phyloP scores from a whole-genome alignment of 2,329 filamentous ascomycete genomes.

The Plenodomus tracheiphilus region DNA sequence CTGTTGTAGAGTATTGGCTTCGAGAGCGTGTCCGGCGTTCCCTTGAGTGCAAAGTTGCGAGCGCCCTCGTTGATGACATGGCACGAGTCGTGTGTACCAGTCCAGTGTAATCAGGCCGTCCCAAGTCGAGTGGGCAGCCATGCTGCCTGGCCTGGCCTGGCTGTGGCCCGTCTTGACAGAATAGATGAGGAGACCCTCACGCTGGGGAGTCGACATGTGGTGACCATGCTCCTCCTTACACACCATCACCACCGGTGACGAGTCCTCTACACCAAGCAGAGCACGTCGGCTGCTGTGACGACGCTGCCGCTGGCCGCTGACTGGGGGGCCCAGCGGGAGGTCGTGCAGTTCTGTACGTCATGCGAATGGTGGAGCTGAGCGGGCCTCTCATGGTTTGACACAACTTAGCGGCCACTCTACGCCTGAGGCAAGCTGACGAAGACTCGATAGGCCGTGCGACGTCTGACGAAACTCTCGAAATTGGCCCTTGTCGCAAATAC shows the following conservation, averaged over 20 bases:
- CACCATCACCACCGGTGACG: too few relatives aligned
- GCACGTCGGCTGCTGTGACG: conserved; percentile 11
- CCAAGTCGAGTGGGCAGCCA: too few relatives aligned
- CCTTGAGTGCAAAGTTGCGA: too few relatives aligned
- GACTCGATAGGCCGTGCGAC: conserved; percentile 18
- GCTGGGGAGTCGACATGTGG: conserved; percentile 23
- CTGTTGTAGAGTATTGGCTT: too few relatives aligned
- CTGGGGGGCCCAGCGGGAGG: conserved; percentile 15
- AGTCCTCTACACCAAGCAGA: too few relatives aligned
- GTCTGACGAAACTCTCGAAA: conserved; percentile 19
- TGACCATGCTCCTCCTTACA: conserved; percentile 17
- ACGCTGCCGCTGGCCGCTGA: conserved; percentile 15
- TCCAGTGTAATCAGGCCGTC: too few relatives aligned
- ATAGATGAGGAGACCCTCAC: too few relatives aligned
- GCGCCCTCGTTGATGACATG: too few relatives aligned
- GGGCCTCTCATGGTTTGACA: conserved; percentile 7
- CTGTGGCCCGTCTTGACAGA: too few relatives aligned
- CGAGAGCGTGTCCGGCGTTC: too few relatives aligned
- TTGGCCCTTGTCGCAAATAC: conserved; percentile 12
- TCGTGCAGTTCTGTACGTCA: conserved; percentile 24
- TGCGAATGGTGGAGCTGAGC: conserved; percentile 12
- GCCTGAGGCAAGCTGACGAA: conserved; percentile 4
- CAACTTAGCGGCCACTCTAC: conserved; percentile 4
- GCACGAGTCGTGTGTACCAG: too few relatives aligned
- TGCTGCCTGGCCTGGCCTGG: too few relatives aligned